A percentile compares a stretch with the other conserved stretches of the same genome.
phyloP scores from a whole-genome alignment of 306 rosid species.

The Adenanthera pavonina region DNA sequence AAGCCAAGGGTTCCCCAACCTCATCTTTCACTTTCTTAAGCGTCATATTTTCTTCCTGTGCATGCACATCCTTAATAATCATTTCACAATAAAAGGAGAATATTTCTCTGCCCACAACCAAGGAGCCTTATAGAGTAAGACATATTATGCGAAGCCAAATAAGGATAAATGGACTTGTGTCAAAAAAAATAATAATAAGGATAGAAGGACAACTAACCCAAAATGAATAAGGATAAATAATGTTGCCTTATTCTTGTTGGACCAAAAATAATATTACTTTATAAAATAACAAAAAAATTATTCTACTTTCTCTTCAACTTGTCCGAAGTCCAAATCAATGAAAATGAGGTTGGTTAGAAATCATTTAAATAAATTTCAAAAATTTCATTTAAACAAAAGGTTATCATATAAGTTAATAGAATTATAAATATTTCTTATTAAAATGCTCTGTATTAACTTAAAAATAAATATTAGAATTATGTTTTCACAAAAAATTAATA shows the following conservation, averaged over 20 bases:
- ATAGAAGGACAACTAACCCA: neutral
- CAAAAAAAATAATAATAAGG: no score
- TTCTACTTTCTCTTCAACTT: neutral
- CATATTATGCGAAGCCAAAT: neutral
- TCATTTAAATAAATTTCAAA: neutral
- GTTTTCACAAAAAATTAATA: no score
- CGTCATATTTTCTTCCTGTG: constrained; percentile 85
- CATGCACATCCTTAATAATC: neutral
- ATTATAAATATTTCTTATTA: no score
- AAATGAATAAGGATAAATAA: neutral
- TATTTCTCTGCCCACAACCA: neutral
- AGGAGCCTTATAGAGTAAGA: no score
- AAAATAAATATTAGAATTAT: no score
- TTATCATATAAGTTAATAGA: no score
- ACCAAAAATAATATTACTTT: no score
- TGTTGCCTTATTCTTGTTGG: neutral
- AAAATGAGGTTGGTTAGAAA: constrained; percentile 21
- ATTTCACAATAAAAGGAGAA: neutral
- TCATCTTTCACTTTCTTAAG: constrained; percentile 68
- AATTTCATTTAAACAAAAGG: no score
- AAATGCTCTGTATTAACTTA: no score
- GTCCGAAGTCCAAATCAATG: neutral
- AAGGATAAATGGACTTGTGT: no score
- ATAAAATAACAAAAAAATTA: no score
- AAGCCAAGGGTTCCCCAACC: constrained; percentile 70